Base-by-base conservation (phyloP, 768 basidiomycete species). In the Tylopilus rubrobrunneus region DNA sequence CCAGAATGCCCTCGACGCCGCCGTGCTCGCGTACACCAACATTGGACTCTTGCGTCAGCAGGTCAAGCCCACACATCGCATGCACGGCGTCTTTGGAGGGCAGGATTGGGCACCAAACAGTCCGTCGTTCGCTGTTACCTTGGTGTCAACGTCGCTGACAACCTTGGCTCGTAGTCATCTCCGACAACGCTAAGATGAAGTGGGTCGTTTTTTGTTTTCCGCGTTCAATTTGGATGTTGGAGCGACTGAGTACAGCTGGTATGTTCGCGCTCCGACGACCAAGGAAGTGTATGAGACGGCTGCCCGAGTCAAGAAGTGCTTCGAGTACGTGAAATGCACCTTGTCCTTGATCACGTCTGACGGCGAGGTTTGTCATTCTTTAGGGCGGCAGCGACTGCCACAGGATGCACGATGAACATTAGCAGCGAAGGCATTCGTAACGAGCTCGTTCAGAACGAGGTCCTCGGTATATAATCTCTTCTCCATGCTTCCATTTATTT, bases 31-130 rank as follows among this genome's bases (percentile, higher is more conserved):
- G 11, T 93, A 93, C 64, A 87, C 80, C 48, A 87, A 82, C 56
- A 81, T 95, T 19, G 84, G 88, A 0, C 81, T 84, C 7, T 74
- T 96, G 28, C 81, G 92, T 10, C 92, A 96, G 66, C 91, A 95
- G 61, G 76, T 91, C 15, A 77, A 78, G 52, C 89, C 92, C 0
- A 84, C 83, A 0, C 81, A 86, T 60, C 83, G 90, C 41, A 80
- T 92, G 4, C 90, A 95, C 61, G 89, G 89, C 0, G 81, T 91
- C 43, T 83, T 93, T 59, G 79, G 82, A 62, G 89, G 89, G 5
- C 79, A 78, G 52, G 81, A 88, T 61, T 89, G 87, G 86, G 84
- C 79, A 3, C 76, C 82, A 0, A 89, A 87, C 57, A 80, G 87
- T 89, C 62, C 29, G 79, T 67, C 64, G 27, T 23, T n/a, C 23